Conservation (phyloP, 176 grass and related monocot species). For the Oryza nivara region DNA sequence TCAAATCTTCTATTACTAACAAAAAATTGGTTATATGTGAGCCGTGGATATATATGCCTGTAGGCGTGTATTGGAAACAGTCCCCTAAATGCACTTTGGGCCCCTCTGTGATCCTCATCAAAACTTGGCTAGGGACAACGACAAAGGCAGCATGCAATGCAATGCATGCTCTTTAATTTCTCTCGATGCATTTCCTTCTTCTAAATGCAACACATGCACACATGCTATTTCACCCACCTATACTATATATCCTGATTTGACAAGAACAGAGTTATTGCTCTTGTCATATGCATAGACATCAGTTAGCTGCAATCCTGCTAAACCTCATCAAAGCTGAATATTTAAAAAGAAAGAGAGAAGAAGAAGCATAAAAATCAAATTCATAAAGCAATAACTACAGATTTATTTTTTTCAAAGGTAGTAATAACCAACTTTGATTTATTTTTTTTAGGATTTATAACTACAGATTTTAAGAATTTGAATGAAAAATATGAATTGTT, state of each 20-base stretch:
- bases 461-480: no score
- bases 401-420: no score
- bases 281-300: no score
- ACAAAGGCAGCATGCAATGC: background rate
- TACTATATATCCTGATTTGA: conserved; percentile 16
- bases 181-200: background rate
- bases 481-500: no score
- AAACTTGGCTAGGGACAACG: conserved; percentile 12
- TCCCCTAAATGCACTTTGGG: conserved; percentile 12
- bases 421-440: no score
- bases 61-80: background rate
- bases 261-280: background rate
- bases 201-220: background rate
- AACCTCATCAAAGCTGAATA: background rate
- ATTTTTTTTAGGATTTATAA: no score
- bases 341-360: background rate
- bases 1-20: background rate
- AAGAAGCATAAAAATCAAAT: no score
- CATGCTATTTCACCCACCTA: background rate
- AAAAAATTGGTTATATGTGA: background rate
- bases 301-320: background rate
- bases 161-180: conserved; percentile 14
- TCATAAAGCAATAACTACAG: no score
- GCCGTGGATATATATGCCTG: background rate
- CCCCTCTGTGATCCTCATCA: background rate